Evolutionary conservation across 1,284 basidiomycete genomes (phyloP), one percentile per base, ranked within the genome.

Genomic region (Athelia sp.): DNA sequence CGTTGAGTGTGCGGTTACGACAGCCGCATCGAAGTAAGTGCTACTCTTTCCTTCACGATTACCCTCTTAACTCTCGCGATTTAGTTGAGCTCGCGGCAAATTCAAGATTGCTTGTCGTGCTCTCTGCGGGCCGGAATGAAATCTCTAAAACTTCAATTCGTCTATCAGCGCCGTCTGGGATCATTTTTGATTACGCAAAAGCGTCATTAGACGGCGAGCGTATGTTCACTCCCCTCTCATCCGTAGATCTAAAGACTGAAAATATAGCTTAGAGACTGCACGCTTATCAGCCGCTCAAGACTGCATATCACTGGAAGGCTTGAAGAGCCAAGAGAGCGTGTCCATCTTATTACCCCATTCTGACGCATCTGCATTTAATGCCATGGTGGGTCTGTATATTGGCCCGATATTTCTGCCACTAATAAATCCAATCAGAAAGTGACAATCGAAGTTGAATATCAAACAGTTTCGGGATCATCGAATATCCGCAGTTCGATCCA

Each of bases 41-140:
- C 23, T 15, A 21, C 18, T 23, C 13, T 22, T 26, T 53, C 45
- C 14, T 51, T 53, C 34, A 38, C 29, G 1, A 40, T 47, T 21
- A 24, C 24, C 9, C 23, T 54, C 26, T 29, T 13, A 43, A 43
- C 15, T 6, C 8, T 40, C 36, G 19, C 19, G 36, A 6, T 31
- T 19, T 54, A 91, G 90, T 89, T 52, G 78, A 84, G 60, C 76
- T 92, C 23, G 87, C 87, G 31, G 71, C 72, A 50, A 67, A 74
- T 6, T 69, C 84, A 14, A 70, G 65, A 22, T 64, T 89, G 9
- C 67, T 79, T 47, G 64, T 90, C 23, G 66, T 69, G 2, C 51
- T 93, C 14, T 76, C 71, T 14, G 78, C 82, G 6, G 87, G 90
- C 9, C 74, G 86, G 36, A 91, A 90, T 58, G 62, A 75, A 18